These are phyloP conservation scores for Prunus campanulata DNA, from an alignment of 306 rosid genomes.

Conservation along the genomic window DNA sequence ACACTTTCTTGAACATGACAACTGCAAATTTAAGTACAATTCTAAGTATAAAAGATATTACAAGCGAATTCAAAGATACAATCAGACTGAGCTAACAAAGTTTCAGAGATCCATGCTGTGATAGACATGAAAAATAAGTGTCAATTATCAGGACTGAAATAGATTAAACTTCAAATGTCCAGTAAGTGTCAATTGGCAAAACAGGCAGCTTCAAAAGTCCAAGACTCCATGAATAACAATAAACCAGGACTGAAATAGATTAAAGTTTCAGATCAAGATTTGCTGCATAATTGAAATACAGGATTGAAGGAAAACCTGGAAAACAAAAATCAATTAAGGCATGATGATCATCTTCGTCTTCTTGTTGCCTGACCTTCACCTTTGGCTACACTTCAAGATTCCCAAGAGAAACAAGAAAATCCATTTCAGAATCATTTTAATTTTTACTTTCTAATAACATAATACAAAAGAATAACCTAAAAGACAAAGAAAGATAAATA, in stretches of 20 bases:
- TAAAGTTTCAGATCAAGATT: neutral
- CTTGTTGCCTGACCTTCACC: constrained; percentile 32
- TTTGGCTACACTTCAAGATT: constrained; percentile 21
- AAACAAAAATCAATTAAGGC: constrained; percentile 8
- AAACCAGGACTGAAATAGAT: neutral
- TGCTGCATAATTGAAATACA: neutral
- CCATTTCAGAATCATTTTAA: neutral
- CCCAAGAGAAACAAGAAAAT: neutral
- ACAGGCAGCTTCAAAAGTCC: neutral
- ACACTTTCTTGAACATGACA: no score
- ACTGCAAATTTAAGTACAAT: no score
- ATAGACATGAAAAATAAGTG: no score
- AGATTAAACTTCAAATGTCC: neutral
- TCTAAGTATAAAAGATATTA: no score
- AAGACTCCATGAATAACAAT: neutral
- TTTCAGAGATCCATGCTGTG: no score
- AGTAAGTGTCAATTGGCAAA: neutral
- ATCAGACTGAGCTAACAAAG: no score
- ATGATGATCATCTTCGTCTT: constrained; percentile 25
- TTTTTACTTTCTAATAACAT: neutral
- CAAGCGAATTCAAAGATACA: no score
- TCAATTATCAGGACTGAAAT: neutral
- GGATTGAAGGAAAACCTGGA: constrained; percentile 20
- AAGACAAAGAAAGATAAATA: neutral
- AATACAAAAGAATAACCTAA: neutral